Evolutionary conservation across 2,329 filamentous ascomycete genomes (phyloP), one percentile per base, ranked within the genome.

Genomic region (Ophiocordyceps unilateralis): DNA sequence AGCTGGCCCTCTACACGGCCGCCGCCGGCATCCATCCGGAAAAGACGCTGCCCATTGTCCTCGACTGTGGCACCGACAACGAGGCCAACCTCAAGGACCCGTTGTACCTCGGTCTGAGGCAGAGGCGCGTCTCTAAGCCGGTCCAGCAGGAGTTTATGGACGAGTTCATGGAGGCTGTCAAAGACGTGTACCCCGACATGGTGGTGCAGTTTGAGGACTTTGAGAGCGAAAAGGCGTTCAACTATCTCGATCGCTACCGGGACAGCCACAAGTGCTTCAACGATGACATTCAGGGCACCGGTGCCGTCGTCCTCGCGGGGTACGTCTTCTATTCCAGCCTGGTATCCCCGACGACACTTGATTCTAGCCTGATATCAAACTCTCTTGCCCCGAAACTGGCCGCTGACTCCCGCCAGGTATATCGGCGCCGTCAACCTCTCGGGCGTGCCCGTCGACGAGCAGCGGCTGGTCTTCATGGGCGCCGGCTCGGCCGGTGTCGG

Each of bases 251-350:
- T 59, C 78, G 86, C 47, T 96, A 96, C 67, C 82, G 85, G 53
- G 72, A 88, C 59, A 75, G 72, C 50, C 89, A 94, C 70, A 88
- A 84, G 62, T 93, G 85, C 72, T 98, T 98, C 76, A 96, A 96
- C 63, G 91, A 96, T 58, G 89, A 98, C 59, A 91, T 98, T 58
- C 89, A 96, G 69, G 89, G 89, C 51, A 96, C 91, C 53, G 91
- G 91, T 53, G 87, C 89, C 49, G 91, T 98, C 55, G 87, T 96
- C 48, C 74, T 95, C 44, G 89, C 76, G 49, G 89, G 89, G 70
- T 77, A 63, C 59, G 70, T 59, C 4, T 21, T 41, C 5, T 19
- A 10, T 17, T 11, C 32, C 3, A 2, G 9, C 39, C 46, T 55
- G n/a, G n/a, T n/a, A n/a, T n/a, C n/a, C n/a, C n/a, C n/a, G n/a